Evolutionary conservation across 2,329 filamentous ascomycete species (phyloP).

Genomic region (Penicillium olsonii): DNA sequence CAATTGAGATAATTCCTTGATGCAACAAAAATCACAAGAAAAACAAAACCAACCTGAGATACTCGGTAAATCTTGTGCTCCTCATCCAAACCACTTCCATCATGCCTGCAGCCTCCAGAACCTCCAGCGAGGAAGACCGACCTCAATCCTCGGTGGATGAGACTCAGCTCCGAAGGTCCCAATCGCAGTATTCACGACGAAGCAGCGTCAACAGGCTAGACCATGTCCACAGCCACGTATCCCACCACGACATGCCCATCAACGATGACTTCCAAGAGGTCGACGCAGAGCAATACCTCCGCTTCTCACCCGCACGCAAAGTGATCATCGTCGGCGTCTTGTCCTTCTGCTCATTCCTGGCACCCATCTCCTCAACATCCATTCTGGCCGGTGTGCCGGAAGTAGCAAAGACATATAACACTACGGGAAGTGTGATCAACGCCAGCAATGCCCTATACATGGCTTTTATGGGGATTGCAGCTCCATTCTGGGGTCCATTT

Average conservation of each 20-base stretch:
- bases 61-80: too few species aligned
- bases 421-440: conserved; percentile 70
- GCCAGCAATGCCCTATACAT: conserved; percentile 75
- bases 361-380: conserved; percentile 73
- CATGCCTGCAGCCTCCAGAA: conserved; percentile 17
- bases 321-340: conserved; percentile 66
- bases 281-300: conserved; percentile 63
- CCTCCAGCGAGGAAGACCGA: conserved; percentile 15
- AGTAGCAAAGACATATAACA: conserved; percentile 65
- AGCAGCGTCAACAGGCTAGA: conserved; percentile 28
- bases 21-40: too few species aligned
- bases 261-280: conserved; percentile 40
- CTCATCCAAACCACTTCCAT: not conserved
- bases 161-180: conserved; percentile 12
- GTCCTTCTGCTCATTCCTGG: conserved; percentile 73
- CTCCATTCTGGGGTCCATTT: conserved; percentile 71
- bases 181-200: conserved; percentile 12
- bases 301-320: conserved; percentile 64
- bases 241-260: conserved; percentile 33
- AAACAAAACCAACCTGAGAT: too few species aligned
- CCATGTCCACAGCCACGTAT: conserved; percentile 34
- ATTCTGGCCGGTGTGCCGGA: conserved; percentile 74
- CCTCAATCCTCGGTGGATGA: conserved; percentile 10
- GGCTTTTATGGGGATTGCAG: conserved; percentile 70
- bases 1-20: too few species aligned